These are phyloP conservation scores for slime mould (Dictyostelium discoideum) DNA, from an alignment of 78 protist species.

Conservation along the genomic window dicty_2.7 NC_007090.3:3832001-3832500, in stretches of 20 bases:
- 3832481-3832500: background rate
- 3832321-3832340: background rate
- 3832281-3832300: background rate
- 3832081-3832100: background rate
- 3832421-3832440: background rate
- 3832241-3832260: background rate
- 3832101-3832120: background rate
- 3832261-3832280: background rate
- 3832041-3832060: background rate
- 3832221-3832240: constrained; percentile 5
- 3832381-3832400: background rate
- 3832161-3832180: constrained; percentile 1
- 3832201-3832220: constrained; percentile 6
- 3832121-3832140: background rate
- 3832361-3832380: background rate
- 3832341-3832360: background rate
- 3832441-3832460: background rate
- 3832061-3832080: background rate
- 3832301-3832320: background rate
- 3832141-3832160: background rate
- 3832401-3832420: background rate
- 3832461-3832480: background rate
- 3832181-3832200: background rate
- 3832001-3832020: background rate
- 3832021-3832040: background rate